These are phyloP conservation scores for Metarhizium anisopliae DNA, from an alignment of 2,329 filamentous ascomycete species.

Conservation along the genomic window DNA sequence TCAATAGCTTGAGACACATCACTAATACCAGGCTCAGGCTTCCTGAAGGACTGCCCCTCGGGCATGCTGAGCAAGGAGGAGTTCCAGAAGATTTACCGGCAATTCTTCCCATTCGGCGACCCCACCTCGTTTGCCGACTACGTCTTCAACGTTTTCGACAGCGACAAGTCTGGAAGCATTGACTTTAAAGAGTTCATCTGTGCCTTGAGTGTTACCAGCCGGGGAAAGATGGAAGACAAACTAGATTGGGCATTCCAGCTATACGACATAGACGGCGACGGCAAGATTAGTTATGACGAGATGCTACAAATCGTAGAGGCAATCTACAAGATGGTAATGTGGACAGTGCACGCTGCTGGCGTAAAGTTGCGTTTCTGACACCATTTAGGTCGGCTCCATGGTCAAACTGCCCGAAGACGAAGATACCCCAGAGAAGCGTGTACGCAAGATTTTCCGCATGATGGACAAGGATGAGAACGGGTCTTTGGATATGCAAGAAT, in stretches of 20 bases:
- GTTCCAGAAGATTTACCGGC: constrained; percentile 99
- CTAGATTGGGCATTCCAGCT: constrained; percentile 98
- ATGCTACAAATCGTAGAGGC: constrained; percentile 98
- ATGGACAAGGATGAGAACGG: constrained; percentile 99
- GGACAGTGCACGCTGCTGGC: background rate
- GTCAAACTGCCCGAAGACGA: constrained; percentile 98
- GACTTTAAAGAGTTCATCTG: constrained; percentile 99
- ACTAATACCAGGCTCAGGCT: constrained; percentile 50
- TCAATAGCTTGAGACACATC: background rate
- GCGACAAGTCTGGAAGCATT: constrained; percentile 93
- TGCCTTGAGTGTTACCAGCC: constrained; percentile 89
- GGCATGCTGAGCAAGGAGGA: constrained; percentile 97
- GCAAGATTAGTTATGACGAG: constrained; percentile 98
- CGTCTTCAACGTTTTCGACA: constrained; percentile 98
- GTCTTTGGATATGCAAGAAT: constrained; percentile 92
- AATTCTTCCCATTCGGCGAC: constrained; percentile 98
- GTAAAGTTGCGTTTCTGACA: background rate
- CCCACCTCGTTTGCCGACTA: constrained; percentile 97
- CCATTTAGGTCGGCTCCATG: constrained; percentile 86
- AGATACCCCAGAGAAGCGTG: constrained; percentile 96
- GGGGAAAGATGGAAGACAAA: constrained; percentile 99
- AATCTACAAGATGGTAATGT: constrained; percentile 94
- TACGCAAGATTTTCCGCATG: constrained; percentile 98
- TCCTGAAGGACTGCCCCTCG: constrained; percentile 95
- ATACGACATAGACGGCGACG: constrained; percentile 98